Evolutionary conservation across 208 protist genomes (phyloP), one percentile per base, ranked within the genome.

Genomic region (Wallacemonas rigidus): DNA sequence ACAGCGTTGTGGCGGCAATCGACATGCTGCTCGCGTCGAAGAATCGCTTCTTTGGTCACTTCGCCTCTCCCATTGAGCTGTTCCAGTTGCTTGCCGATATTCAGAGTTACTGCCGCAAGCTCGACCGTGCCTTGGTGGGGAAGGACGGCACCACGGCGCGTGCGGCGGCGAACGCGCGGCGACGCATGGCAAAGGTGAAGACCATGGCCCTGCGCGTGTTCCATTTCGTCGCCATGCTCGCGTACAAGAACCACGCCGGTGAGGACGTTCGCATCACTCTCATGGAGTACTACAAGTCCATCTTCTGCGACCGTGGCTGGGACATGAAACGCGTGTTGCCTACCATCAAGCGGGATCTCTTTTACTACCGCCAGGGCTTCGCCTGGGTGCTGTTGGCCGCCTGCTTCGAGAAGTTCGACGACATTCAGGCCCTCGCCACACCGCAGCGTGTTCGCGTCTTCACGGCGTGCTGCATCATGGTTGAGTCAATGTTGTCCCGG

Each of bases 271-370:
- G 88, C 47, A 88, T 95, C 56, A 89, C 87, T 7, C 60, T 95
- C 43, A 57, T 64, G 53, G 88, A 95, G 71, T 96, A 91, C 83
- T 96, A 96, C 83, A 92, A 92, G 65, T 94, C 92, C 54, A 87
- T 96, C 67, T 96, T 96, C 74, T 91, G 83, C 58, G 92, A 96
- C 72, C 89, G 92, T 50, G 92, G 92, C 6, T 96, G 92, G 92
- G 82, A 94, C 57, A 90, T 82, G 58, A 91, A 92, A 77, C 82
- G 81, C 53, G 50, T 88, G 14, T 69, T 95, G 62, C 82, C 85
- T 36, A 62, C 65, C 39, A 67, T 96, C 38, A 94, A 96, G 83
- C 82, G 83, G 47, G 92, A 96, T 60, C 80, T 96, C 48, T 93
- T 91, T 69, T 81, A 94, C 74, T 96, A 95, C 75, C 89, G 92